A percentile compares a stretch with the other conserved stretches of the same genome.
Conservation (phyloP, 176 grass and related monocot species). For the Aegilops sharonensis region DNA sequence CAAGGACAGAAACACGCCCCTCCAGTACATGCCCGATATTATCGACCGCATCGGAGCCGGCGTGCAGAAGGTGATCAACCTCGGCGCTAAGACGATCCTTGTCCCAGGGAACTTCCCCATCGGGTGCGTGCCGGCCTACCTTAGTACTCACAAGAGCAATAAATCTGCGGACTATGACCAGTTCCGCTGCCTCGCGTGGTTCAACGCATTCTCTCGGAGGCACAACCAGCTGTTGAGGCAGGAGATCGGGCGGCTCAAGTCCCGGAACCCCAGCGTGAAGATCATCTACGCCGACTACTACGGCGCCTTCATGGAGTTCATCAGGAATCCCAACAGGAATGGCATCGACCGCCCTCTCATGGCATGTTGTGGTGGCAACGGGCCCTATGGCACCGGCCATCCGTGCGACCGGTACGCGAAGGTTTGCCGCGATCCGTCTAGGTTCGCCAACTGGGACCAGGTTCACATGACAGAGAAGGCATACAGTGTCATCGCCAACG, state of each 20-base stretch:
- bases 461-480: neutral
- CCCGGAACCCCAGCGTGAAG: constrained; percentile 22
- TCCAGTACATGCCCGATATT: neutral
- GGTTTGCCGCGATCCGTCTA: neutral
- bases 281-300: constrained; percentile 10
- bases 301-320: constrained; percentile 27
- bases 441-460: neutral
- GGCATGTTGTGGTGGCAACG: too few relatives aligned
- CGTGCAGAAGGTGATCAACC: constrained; percentile 28
- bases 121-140: too few relatives aligned
- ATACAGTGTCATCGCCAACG: neutral
- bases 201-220: constrained; percentile 32
- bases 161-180: constrained; percentile 35
- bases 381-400: too few relatives aligned
- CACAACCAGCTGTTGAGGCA: constrained; percentile 31
- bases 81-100: too few relatives aligned
- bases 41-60: constrained; percentile 12
- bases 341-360: too few relatives aligned
- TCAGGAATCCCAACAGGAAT: neutral
- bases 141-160: too few relatives aligned
- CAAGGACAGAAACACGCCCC: too few relatives aligned
- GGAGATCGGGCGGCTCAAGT: constrained; percentile 5
- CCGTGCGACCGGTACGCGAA: neutral
- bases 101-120: too few relatives aligned
- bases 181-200: constrained; percentile 26